phyloP scores from a whole-genome alignment of 192 early-diverging fungal genomes.

The Podila minutissima region DNA sequence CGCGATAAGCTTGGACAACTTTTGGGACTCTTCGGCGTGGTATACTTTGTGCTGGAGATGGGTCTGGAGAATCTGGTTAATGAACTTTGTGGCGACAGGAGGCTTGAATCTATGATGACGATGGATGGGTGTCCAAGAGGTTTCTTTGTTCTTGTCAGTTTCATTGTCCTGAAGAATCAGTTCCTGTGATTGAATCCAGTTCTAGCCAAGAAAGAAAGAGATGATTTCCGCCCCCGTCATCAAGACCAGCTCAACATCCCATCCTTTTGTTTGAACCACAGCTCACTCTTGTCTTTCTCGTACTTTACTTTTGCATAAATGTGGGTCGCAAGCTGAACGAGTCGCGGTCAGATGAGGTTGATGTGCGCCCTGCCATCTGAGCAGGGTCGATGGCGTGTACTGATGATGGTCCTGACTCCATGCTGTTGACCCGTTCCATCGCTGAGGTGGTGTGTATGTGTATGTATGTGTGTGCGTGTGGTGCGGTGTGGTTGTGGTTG shows the following conservation, averaged over 20 bases:
- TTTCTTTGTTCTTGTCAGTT: no score
- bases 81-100: conserved; percentile 45
- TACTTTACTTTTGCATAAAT: conserved; percentile 55
- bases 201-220: background rate
- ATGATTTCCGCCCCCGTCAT: background rate
- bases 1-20: conserved; percentile 35
- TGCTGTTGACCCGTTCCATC: conserved; percentile 10
- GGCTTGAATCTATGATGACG: conserved; percentile 25
- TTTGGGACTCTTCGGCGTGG: conserved; percentile 23
- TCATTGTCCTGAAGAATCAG: no score
- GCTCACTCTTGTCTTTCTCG: background rate
- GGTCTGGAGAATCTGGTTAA: conserved; percentile 37
- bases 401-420: conserved; percentile 6
- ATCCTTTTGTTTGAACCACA: no score
- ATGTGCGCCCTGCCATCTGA: conserved; percentile 8
- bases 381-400: background rate
- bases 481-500: background rate
- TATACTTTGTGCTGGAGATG: conserved; percentile 33
- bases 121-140: background rate
- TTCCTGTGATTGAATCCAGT: no score
- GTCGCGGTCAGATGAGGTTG: conserved; percentile 33
- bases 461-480: background rate
- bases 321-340: conserved; percentile 40
- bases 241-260: background rate
- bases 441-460: background rate